phyloP scores from a whole-genome alignment of 805 yeast genomes.

The Phaffomyces opuntiae region DNA sequence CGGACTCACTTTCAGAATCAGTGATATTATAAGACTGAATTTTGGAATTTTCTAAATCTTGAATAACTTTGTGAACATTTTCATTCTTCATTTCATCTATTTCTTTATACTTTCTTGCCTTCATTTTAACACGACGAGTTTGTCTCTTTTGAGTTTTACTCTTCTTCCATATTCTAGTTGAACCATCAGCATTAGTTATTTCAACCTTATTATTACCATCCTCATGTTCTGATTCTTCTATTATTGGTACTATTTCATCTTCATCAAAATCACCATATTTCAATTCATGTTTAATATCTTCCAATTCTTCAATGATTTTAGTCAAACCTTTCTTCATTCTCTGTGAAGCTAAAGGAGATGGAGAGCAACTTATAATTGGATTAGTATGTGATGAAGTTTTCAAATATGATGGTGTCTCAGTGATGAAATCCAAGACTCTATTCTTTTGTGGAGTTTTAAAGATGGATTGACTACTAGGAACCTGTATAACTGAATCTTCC shows the following conservation, averaged over 20 bases:
- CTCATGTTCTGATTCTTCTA: conserved; percentile 9
- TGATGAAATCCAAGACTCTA: not conserved
- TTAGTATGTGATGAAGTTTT: conserved; percentile 10
- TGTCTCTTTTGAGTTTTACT: conserved; percentile 30
- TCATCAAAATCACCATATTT: conserved; percentile 19
- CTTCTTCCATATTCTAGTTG: conserved; percentile 13
- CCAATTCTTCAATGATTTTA: conserved; percentile 41
- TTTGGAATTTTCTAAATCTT: not conserved
- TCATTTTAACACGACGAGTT: conserved; percentile 22
- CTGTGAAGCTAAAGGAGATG: conserved; percentile 25
- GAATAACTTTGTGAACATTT: conserved; percentile 19
- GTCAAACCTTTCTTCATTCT: conserved; percentile 30
- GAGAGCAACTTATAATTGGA: conserved; percentile 12
- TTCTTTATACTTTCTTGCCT: conserved; percentile 22
- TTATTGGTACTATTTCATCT: conserved; percentile 14
- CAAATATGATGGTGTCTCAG: conserved; percentile 40
- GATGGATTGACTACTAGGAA: not conserved
- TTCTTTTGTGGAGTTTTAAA: conserved; percentile 18
- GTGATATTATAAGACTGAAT: not conserved
- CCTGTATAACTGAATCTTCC: not conserved
- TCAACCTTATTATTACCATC: conserved; percentile 15
- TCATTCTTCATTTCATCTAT: conserved; percentile 26
- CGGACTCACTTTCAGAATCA: conserved; percentile 6
- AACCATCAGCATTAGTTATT: not conserved
- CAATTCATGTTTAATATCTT: conserved; percentile 27